Percentiles rank a stretch among this genome's conserved stretches.
Conservation (phyloP, 2,329 filamentous ascomycete species). For the Aureobasidium sp. region DNA sequence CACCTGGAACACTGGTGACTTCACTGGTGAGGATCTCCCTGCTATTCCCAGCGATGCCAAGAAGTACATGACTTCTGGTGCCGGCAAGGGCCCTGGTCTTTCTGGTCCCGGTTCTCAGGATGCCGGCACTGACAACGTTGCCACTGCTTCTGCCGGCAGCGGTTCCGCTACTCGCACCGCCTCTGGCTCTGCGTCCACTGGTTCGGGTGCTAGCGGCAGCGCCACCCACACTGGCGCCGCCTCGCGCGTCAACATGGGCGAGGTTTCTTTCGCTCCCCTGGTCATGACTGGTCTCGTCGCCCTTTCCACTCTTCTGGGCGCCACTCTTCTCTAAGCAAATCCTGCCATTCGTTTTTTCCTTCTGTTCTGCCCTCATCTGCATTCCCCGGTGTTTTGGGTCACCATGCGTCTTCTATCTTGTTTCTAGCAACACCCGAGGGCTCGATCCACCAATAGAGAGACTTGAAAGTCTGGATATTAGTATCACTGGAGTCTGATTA, state of each 20-base stretch:
- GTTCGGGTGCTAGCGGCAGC: constrained; percentile 20
- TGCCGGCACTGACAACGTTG: constrained; percentile 44
- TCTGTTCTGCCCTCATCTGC: not conserved
- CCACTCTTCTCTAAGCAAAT: constrained; percentile 34
- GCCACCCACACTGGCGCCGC: constrained; percentile 19
- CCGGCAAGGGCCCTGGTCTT: constrained; percentile 52
- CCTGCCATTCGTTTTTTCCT: not conserved
- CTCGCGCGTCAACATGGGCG: constrained; percentile 33
- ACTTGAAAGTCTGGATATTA: not conserved
- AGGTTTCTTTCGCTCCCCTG: constrained; percentile 44
- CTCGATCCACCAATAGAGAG: not conserved
- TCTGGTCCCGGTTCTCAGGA: constrained; percentile 49
- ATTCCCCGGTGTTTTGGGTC: constrained; percentile 6
- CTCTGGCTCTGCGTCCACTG: constrained; percentile 22
- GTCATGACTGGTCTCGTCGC: constrained; percentile 46
- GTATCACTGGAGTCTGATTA: not conserved
- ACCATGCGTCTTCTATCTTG: not conserved
- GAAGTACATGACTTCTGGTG: constrained; percentile 52
- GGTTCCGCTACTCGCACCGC: constrained; percentile 40
- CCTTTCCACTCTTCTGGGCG: constrained; percentile 49
- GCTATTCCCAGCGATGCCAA: constrained; percentile 49
- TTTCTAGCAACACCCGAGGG: not conserved
- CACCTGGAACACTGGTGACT: constrained; percentile 51
- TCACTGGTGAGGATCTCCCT: constrained; percentile 44
- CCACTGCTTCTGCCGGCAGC: constrained; percentile 44